Percentiles rank a stretch among this genome's conserved stretches.
These are phyloP conservation scores for Silene noctiflora DNA, from an alignment of 179 eudicot genomes.

Conservation along the genomic window DNA sequence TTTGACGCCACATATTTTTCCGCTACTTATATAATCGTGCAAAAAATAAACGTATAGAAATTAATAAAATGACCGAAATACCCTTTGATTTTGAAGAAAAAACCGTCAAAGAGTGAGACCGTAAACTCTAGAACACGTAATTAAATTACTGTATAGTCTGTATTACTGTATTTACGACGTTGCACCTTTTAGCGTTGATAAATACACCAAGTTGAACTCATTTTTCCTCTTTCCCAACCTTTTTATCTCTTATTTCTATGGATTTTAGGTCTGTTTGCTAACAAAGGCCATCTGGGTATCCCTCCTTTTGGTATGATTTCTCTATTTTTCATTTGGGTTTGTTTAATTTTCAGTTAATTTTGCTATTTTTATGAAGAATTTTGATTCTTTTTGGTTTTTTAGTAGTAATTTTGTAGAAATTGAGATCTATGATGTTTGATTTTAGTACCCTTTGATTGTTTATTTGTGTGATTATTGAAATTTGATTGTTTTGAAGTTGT, in stretches of 20 bases:
- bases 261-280: conserved; percentile 22
- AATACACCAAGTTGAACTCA: conserved; percentile 19
- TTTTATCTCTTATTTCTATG: conserved; percentile 26
- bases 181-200: conserved; percentile 21
- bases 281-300: conserved; percentile 26
- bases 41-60: too few relatives aligned
- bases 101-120: too few relatives aligned
- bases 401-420: conserved; percentile 9
- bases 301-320: conserved; percentile 43
- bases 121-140: too few relatives aligned
- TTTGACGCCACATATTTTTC: too few relatives aligned
- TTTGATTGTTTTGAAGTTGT: conserved; percentile 17
- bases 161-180: conserved; percentile 10
- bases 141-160: too few relatives aligned
- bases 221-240: conserved; percentile 28
- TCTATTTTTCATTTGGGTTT: conserved; percentile 3
- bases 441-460: not conserved
- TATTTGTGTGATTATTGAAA: conserved; percentile 6
- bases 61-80: too few relatives aligned
- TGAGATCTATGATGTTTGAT: conserved; percentile 25
- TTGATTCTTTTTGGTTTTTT: conserved; percentile 1
- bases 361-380: conserved; percentile 12
- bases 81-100: too few relatives aligned
- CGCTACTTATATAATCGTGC: too few relatives aligned
- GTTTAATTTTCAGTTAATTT: conserved; percentile 10